phyloP scores from a whole-genome alignment of 768 basidiomycete species.

The Strobilomyces confusus region DNA sequence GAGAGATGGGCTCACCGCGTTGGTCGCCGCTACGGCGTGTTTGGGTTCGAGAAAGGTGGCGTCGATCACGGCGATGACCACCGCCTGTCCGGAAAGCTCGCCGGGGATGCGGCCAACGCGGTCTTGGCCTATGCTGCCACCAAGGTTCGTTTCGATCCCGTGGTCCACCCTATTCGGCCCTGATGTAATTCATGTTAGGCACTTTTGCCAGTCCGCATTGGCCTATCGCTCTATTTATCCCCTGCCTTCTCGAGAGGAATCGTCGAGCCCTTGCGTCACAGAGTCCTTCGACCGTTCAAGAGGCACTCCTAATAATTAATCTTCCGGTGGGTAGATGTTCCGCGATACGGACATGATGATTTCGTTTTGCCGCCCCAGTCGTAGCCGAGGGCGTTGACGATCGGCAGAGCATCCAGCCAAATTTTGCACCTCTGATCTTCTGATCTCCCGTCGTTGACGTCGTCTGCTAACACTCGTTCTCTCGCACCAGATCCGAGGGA shows the following conservation, averaged over 20 bases:
- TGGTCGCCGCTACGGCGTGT: conserved; percentile 73
- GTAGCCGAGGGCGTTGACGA: conserved; percentile 62
- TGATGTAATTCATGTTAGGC: conserved; percentile 43
- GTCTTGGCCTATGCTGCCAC: conserved; percentile 77
- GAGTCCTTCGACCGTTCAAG: conserved; percentile 19
- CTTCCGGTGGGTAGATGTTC: conserved; percentile 28
- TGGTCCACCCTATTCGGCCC: neutral
- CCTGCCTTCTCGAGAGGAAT: conserved; percentile 66
- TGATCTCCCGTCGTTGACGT: neutral
- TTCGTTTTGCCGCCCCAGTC: conserved; percentile 73
- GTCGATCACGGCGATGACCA: conserved; percentile 3
- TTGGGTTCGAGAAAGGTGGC: conserved; percentile 64
- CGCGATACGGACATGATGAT: conserved; percentile 42
- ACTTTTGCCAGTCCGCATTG: conserved; percentile 68
- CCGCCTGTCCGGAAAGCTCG: conserved; percentile 40
- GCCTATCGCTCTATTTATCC: conserved; percentile 64
- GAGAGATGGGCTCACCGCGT: conserved; percentile 66
- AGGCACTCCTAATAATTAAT: neutral
- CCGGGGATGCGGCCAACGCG: conserved; percentile 78
- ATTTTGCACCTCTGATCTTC: conserved; percentile 59
- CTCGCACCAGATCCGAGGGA: neutral
- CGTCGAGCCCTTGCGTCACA: conserved; percentile 56
- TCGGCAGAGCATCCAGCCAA: conserved; percentile 65
- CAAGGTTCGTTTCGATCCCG: conserved; percentile 49
- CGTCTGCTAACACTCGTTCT: conserved; percentile 9